Conservation (phyloP, 208 protist genomes). For the Trypanosoma lewisi region DNA sequence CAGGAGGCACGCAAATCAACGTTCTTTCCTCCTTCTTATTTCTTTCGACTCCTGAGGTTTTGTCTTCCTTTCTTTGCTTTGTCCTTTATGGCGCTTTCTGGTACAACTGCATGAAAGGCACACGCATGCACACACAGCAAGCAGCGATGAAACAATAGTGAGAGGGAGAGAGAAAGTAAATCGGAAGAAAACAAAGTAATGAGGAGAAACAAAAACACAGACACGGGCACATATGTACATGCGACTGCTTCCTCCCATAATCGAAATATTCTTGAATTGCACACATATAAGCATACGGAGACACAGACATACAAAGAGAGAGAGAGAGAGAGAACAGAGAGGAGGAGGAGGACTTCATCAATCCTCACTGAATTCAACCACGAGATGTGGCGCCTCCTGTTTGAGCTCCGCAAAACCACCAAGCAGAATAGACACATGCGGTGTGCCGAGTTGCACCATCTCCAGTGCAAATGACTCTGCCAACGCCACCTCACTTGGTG, state of each 20-base stretch:
- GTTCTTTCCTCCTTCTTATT: no score
- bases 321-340: conserved; percentile 5
- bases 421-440: conserved; percentile 59
- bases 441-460: conserved; percentile 48
- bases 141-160: not conserved
- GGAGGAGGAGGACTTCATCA: not conserved
- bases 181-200: conserved; percentile 1
- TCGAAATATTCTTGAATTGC: no score
- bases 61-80: not conserved
- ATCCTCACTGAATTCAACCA: conserved; percentile 20
- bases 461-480: conserved; percentile 45
- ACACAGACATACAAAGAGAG: not conserved
- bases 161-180: not conserved
- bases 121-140: not conserved
- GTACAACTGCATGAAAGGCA: not conserved
- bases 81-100: not conserved
- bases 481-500: conserved; percentile 20
- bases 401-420: conserved; percentile 49
- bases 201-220: not conserved
- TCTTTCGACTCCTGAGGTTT: no score
- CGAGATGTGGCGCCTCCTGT: conserved; percentile 35
- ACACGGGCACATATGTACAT: not conserved
- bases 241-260: no score
- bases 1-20: not conserved
- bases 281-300: no score